Evolutionary conservation across 345 rosid genomes (phyloP).

Genomic region (Psidium guajava): DNA sequence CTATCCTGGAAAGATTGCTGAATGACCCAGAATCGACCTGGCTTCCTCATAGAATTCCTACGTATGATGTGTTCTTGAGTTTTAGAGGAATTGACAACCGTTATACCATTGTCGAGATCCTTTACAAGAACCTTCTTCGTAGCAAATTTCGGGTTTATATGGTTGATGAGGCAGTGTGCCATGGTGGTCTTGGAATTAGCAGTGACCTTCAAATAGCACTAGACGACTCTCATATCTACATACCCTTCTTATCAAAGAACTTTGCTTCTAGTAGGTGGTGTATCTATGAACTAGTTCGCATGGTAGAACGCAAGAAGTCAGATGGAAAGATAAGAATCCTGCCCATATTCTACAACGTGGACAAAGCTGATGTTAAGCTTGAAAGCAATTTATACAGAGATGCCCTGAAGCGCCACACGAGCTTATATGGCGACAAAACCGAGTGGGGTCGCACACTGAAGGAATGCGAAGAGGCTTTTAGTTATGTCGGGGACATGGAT

Average conservation of each 20-base stretch:
- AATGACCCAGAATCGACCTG: background rate
- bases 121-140: background rate
- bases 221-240: too few species aligned
- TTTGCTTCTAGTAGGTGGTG: background rate
- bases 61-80: background rate
- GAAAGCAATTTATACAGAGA: background rate
- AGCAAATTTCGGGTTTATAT: background rate
- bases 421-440: fast-evolving
- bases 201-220: background rate
- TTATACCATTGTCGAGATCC: background rate
- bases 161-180: background rate
- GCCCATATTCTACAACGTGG: background rate
- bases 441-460: background rate
- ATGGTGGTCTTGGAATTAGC: background rate
- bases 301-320: background rate
- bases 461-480: background rate
- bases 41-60: background rate
- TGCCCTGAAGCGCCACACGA: fast-evolving
- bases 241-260: background rate
- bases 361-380: background rate
- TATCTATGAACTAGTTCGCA: too few species aligned
- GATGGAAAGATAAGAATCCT: background rate
- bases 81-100: background rate
- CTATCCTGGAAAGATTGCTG: background rate
- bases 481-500: background rate